Conservation (phyloP, 2,329 filamentous ascomycete genomes). For the Claviceps pazoutovae region DNA sequence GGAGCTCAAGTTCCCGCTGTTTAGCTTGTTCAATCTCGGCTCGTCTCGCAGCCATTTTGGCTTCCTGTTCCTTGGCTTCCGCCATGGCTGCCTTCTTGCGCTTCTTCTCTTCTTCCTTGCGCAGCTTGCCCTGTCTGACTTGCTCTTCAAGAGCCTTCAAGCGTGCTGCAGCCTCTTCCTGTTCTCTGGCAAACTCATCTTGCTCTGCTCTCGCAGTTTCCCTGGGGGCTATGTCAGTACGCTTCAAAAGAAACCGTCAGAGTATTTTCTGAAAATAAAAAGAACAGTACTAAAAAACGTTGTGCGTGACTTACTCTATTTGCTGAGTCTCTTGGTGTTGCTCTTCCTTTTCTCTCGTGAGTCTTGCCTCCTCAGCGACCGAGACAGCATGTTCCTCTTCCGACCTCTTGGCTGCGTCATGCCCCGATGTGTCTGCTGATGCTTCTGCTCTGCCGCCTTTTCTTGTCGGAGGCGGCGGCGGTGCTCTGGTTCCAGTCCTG, state of each 20-base stretch:
- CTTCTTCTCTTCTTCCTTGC: slow-evolving; percentile 92
- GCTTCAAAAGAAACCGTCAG: too few species aligned
- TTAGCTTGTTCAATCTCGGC: slow-evolving; percentile 86
- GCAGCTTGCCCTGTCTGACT: slow-evolving; percentile 81
- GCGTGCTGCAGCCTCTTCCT: slow-evolving; percentile 66
- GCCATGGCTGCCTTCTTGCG: slow-evolving; percentile 77
- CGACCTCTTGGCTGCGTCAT: slow-evolving; percentile 38
- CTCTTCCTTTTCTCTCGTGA: slow-evolving; percentile 58
- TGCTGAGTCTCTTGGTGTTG: slow-evolving; percentile 60
- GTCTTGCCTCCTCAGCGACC: slow-evolving; percentile 50
- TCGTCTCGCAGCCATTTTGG: slow-evolving; percentile 67
- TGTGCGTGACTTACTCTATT: slow-evolving; percentile 61
- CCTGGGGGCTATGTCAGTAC: slow-evolving; percentile 30
- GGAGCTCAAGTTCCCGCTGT: slow-evolving; percentile 79
- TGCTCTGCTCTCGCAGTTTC: slow-evolving; percentile 61
- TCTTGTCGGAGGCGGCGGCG: slow-evolving; percentile 67
- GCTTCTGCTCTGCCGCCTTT: slow-evolving; percentile 51
- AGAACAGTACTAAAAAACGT: neutral
- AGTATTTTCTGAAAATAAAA: slow-evolving; percentile 8
- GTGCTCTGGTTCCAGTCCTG: slow-evolving; percentile 43
- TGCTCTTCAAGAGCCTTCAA: slow-evolving; percentile 86
- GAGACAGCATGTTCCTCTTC: slow-evolving; percentile 43
- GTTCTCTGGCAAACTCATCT: slow-evolving; percentile 66
- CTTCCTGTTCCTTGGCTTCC: slow-evolving; percentile 79
- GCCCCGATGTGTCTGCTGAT: slow-evolving; percentile 41